Conservation (phyloP, 768 basidiomycete species). For the Cystofilobasidium bisporidii region DNA sequence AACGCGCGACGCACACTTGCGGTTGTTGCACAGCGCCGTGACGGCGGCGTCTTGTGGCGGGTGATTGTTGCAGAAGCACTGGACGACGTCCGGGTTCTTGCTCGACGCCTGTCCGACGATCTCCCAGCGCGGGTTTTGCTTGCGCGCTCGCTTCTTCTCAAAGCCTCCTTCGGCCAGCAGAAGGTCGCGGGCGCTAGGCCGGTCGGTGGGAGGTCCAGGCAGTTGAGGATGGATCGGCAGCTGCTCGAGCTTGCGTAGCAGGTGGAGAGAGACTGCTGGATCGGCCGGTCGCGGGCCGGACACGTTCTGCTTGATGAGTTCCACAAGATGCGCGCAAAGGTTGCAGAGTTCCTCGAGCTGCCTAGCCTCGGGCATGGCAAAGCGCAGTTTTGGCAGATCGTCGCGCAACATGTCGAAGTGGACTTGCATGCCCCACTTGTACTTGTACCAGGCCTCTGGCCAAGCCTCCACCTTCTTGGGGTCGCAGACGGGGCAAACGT, state of each 20-base stretch:
- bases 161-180: neutral
- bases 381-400: no score
- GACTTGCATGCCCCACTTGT: no score
- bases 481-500: constrained; percentile 26
- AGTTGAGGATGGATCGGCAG: constrained; percentile 11
- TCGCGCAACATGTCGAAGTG: no score
- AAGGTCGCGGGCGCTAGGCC: neutral
- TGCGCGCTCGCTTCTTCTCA: constrained; percentile 11
- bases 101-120: constrained; percentile 22
- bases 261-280: constrained; percentile 29
- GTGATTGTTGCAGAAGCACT: constrained; percentile 23
- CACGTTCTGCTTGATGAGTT: constrained; percentile 28
- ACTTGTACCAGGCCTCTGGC: no score
- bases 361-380: no score
- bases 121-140: constrained; percentile 20
- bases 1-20: constrained; percentile 29
- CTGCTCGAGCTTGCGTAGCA: constrained; percentile 32
- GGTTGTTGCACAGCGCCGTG: constrained; percentile 27
- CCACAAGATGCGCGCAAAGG: constrained; percentile 23
- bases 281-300: constrained; percentile 19
- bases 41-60: constrained; percentile 24
- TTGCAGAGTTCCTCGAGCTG: no score
- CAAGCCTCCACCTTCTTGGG: constrained; percentile 19
- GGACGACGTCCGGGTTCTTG: constrained; percentile 27
- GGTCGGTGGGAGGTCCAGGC: no score